Evolutionary conservation across 2,329 filamentous ascomycete species (phyloP).

Genomic region (Monilinia polystroma): DNA sequence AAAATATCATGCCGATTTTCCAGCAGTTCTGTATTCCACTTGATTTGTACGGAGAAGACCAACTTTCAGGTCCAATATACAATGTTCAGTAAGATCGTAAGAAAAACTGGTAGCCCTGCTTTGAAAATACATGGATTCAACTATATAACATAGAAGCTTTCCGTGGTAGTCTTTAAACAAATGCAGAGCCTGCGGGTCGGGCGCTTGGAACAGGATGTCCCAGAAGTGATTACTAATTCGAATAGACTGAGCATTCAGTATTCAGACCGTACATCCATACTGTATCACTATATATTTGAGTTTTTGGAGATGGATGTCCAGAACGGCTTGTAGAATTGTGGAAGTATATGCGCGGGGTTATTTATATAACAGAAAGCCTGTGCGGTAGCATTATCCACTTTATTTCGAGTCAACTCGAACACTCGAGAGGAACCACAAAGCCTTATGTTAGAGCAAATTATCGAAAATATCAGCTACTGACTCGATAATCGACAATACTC

Average conservation of each 20-base stretch:
- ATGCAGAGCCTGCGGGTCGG: too few relatives aligned
- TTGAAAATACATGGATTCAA: not conserved
- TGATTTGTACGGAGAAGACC: not conserved
- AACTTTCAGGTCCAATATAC: too few relatives aligned
- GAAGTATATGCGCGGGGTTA: too few relatives aligned
- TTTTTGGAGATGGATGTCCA: not conserved
- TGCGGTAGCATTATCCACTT: too few relatives aligned
- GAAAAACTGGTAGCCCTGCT: too few relatives aligned
- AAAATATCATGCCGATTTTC: not conserved
- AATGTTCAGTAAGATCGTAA: rapidly evolving
- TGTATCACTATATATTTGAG: not conserved
- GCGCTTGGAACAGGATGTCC: too few relatives aligned
- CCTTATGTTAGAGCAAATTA: not conserved
- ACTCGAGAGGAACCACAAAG: not conserved
- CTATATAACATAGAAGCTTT: not conserved
- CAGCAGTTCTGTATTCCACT: not conserved
- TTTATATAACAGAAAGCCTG: not conserved
- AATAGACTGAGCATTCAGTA: not conserved
- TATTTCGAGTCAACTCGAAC: not conserved
- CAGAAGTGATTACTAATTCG: too few relatives aligned
- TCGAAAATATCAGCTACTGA: not conserved
- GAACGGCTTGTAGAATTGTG: not conserved
- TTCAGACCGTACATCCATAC: too few relatives aligned
- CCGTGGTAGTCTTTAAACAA: too few relatives aligned
- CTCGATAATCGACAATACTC: not conserved